Base-by-base conservation (phyloP, 768 basidiomycete species). In the Mycena latifolia region DNA sequence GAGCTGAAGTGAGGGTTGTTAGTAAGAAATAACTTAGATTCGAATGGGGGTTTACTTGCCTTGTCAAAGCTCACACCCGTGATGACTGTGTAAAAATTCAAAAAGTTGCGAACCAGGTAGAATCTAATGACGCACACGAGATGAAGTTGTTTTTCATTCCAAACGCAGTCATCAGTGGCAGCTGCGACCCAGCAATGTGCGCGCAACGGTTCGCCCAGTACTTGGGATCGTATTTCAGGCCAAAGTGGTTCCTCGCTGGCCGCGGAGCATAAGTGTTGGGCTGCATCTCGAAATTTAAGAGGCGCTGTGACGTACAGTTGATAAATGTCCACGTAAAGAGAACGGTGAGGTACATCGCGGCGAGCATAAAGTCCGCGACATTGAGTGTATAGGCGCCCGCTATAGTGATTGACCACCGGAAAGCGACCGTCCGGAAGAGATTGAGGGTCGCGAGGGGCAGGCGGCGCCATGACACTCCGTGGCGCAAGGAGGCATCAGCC, bases 71-170 rank as follows among this genome's bases (percentile, higher is more conserved):
- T 76, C 53, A 83, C 73, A 2, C 82, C 79, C 9, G 82, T 82
- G 41, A 83, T 61, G 11, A 77, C 82, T 83, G 58, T 83, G 58
- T 18, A 51, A 17, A 24, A 35, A 35, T 35, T 35, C 8, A 35
- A 14, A 14, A 35, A 35, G 33, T 35, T 35, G 33, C n/a, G 33
- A 6, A 14, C 33, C 22, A 18, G 24, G 8, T 25, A 14, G 7
- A 9, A 5, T 22, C 31, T 7, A n/a, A 22, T 15, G 24, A 74
- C 79, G 9, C 48, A 81, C 81, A 43, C 9, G 81, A 78, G 25
- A 86, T 76, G 31, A 81, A 11, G 48, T 86, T 86, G 71, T 86
- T 83, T 75, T 86, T 86, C 17, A 81, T 82, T 0, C 82, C 84
- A 3, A 86, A 77, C 6, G 77, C 82, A 0, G 83, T 77, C 60